Percentiles rank a stretch among this genome's conserved stretches.
phyloP scores from a whole-genome alignment of 179 eudicot genomes.

The Pouteria campechiana region DNA sequence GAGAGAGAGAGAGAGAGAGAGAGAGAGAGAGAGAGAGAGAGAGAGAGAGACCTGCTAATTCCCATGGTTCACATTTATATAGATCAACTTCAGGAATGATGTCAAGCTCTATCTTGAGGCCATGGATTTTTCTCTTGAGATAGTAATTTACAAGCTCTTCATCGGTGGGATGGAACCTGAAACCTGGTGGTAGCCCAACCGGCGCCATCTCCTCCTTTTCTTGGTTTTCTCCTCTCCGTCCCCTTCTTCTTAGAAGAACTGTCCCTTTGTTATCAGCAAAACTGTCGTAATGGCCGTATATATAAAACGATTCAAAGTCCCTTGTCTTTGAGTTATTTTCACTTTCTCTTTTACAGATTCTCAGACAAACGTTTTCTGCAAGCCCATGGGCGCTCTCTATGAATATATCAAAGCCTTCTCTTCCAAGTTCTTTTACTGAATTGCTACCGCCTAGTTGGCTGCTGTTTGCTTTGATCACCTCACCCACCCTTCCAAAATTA shows the following conservation, averaged over 20 bases:
- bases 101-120: slow-evolving; percentile 39
- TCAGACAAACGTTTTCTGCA: slow-evolving; percentile 33
- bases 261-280: background rate
- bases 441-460: no score
- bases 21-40: background rate
- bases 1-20: background rate
- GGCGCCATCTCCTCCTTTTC: slow-evolving; percentile 23
- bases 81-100: slow-evolving; percentile 48
- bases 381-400: slow-evolving; percentile 14
- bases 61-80: slow-evolving; percentile 55
- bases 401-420: no score
- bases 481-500: no score
- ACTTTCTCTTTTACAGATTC: slow-evolving; percentile 39
- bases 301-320: slow-evolving; percentile 22
- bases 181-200: slow-evolving; percentile 43
- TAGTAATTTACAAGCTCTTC: slow-evolving; percentile 47
- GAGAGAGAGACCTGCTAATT: slow-evolving; percentile 26
- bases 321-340: slow-evolving; percentile 22
- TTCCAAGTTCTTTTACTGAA: no score
- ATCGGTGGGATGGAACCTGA: slow-evolving; percentile 44
- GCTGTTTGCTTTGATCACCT: no score
- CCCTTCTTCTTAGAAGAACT: background rate
- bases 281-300: background rate
- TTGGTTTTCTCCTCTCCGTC: background rate
- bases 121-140: slow-evolving; percentile 41